Evolutionary conservation across 441 rosid species (phyloP).

Genomic region (Mallotus japonicus): DNA sequence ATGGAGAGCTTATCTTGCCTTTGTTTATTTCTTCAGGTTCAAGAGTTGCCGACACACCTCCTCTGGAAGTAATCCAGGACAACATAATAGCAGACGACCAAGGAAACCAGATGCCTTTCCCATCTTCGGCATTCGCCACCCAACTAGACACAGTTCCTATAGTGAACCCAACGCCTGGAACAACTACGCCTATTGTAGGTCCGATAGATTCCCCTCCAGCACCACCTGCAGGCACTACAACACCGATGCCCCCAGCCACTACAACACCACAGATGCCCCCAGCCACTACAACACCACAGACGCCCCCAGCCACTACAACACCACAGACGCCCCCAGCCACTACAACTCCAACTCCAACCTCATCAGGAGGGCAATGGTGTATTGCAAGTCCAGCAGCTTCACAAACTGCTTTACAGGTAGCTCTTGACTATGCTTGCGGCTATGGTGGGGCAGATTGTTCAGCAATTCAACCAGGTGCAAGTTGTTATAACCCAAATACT

Average conservation of each 20-base stretch:
- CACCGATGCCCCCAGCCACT: neutral
- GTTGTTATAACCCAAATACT: constrained; percentile 76
- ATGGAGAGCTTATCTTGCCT: constrained; percentile 21
- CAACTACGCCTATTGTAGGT: constrained; percentile 31
- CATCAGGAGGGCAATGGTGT: constrained; percentile 74
- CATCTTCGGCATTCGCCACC: constrained; percentile 29
- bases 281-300: neutral
- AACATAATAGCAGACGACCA: constrained; percentile 23
- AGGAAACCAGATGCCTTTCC: constrained; percentile 30
- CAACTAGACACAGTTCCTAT: constrained; percentile 57
- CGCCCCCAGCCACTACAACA: constrained; percentile 16
- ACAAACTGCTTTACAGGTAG: constrained; percentile 78
- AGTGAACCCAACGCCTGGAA: constrained; percentile 47
- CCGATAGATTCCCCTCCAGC: constrained; percentile 32
- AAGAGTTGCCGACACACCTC: constrained; percentile 40
- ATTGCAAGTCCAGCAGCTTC: constrained; percentile 74
- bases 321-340: constrained; percentile 24
- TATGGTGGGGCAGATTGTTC: constrained; percentile 95
- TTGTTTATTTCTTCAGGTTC: constrained; percentile 47
- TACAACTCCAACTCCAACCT: constrained; percentile 37
- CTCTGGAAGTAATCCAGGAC: constrained; percentile 34
- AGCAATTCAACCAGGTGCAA: constrained; percentile 62
- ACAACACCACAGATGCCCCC: neutral
- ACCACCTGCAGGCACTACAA: constrained; percentile 15
- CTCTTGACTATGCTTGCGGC: constrained; percentile 95